These are phyloP conservation scores for Geotrichum cucujoidarum DNA, from an alignment of 1,139 yeast species.

Conservation along the genomic window DNA sequence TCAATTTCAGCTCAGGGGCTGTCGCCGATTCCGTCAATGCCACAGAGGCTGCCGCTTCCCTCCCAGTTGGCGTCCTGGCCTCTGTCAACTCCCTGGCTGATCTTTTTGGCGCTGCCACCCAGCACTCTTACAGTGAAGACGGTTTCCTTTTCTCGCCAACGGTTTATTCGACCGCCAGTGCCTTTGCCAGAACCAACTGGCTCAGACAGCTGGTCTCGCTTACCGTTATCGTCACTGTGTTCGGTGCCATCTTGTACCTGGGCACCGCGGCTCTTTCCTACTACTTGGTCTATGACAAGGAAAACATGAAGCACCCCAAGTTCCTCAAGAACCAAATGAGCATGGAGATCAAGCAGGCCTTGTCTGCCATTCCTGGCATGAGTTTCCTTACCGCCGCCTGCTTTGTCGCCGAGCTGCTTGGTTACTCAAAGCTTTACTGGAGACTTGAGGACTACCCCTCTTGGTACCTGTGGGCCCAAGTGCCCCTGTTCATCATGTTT, in stretches of 20 bases:
- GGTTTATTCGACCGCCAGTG: constrained; percentile 53
- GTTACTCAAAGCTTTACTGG: constrained; percentile 74
- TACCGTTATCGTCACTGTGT: constrained; percentile 66
- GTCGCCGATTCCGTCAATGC: background rate
- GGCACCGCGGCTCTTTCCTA: constrained; percentile 73
- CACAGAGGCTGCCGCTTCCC: background rate
- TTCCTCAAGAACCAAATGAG: constrained; percentile 88
- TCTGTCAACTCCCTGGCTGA: constrained; percentile 16
- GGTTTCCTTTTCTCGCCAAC: constrained; percentile 49
- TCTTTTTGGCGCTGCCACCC: constrained; percentile 15
- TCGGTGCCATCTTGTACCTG: constrained; percentile 80
- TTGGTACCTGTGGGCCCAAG: constrained; percentile 58
- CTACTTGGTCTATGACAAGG: constrained; percentile 72
- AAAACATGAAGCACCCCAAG: constrained; percentile 91
- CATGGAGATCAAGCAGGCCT: constrained; percentile 73
- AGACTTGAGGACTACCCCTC: constrained; percentile 62
- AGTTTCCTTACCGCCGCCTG: constrained; percentile 82
- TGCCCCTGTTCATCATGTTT: constrained; percentile 77
- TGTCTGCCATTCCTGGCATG: constrained; percentile 82
- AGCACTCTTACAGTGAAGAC: constrained; percentile 44
- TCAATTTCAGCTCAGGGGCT: too few species aligned
- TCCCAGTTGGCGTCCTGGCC: background rate
- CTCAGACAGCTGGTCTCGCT: constrained; percentile 67
- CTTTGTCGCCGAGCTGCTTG: constrained; percentile 77
- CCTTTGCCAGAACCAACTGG: constrained; percentile 64